Conservation (phyloP, 306 rosid species). For the Adenanthera pavonina region DNA sequence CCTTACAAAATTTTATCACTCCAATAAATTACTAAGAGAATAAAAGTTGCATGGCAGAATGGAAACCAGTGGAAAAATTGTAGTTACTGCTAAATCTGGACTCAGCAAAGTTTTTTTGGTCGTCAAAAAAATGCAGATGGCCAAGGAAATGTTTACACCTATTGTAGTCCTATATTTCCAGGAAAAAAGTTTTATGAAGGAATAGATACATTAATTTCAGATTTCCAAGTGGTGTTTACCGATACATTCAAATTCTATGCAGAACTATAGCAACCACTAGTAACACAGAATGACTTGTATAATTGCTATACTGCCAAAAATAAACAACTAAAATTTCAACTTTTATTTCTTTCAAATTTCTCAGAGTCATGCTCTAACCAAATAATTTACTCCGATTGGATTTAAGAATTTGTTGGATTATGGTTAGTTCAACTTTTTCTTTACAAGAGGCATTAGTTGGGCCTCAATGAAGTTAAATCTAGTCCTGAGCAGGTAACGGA, state of each 20-base stretch:
- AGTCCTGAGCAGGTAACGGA: neutral
- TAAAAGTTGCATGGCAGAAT: neutral
- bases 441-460: neutral
- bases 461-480: neutral
- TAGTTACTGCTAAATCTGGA: neutral
- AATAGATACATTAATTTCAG: neutral
- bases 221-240: neutral
- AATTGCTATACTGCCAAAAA: neutral
- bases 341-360: neutral
- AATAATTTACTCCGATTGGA: neutral
- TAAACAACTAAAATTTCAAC: neutral
- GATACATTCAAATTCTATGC: neutral
- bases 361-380: neutral
- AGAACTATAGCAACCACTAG: neutral
- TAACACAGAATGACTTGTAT: neutral
- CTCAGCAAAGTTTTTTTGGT: neutral
- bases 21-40: neutral
- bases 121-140: neutral
- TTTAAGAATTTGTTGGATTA: neutral
- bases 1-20: neutral
- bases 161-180: neutral
- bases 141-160: slow-evolving; percentile 8
- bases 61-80: neutral
- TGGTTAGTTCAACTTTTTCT: neutral
- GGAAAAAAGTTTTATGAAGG: neutral